phyloP scores from a whole-genome alignment of 164 flowering plant genomes.

The Nymphaea colorata region DNA sequence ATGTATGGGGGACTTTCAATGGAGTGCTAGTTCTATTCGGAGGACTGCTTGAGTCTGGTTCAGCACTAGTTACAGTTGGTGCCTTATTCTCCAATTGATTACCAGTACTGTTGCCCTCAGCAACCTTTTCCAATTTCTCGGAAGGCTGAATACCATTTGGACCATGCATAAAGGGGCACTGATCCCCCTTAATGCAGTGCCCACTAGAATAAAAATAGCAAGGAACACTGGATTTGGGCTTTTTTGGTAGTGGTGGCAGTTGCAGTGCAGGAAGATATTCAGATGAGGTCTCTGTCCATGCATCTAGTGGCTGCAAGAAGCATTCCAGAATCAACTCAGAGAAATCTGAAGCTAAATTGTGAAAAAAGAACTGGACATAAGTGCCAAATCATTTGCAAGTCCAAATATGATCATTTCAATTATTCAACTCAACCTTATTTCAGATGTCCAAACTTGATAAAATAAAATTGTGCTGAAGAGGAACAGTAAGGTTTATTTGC shows the following conservation, averaged over 20 bases:
- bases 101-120: no score
- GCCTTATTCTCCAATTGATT: slow-evolving; percentile 20
- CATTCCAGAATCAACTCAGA: neutral
- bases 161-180: slow-evolving; percentile 50
- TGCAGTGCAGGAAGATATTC: slow-evolving; percentile 16
- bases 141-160: slow-evolving; percentile 16
- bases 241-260: slow-evolving; percentile 21
- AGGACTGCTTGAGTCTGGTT: slow-evolving; percentile 9
- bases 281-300: slow-evolving; percentile 19
- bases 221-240: slow-evolving; percentile 29
- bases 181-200: slow-evolving; percentile 59
- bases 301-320: slow-evolving; percentile 53
- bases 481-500: no score
- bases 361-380: neutral
- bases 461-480: no score
- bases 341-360: neutral
- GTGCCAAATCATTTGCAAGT: no score
- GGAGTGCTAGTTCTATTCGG: neutral
- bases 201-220: slow-evolving; percentile 57
- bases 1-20: no score
- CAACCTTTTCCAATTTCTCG: slow-evolving; percentile 14
- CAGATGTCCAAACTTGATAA: no score
- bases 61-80: slow-evolving; percentile 12
- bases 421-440: no score
- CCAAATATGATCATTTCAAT: no score